phyloP scores from a whole-genome alignment of 116 monocot species.

The Phalaenopsis hybrid region DNA sequence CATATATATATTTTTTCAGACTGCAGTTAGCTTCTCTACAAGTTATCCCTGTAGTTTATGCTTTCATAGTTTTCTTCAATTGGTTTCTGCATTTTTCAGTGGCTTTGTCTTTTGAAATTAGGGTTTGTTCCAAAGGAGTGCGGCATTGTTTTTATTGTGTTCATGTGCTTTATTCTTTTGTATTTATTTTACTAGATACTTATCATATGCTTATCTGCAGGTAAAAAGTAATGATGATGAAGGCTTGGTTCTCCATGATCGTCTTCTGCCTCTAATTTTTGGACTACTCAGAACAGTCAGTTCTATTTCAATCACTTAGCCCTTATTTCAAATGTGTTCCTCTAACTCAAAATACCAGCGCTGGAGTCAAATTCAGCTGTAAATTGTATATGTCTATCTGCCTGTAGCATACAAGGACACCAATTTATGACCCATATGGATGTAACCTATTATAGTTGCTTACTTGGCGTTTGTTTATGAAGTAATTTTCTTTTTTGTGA shows the following conservation, averaged over 20 bases:
- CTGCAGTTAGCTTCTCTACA: background rate
- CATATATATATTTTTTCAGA: background rate
- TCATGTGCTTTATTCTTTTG: background rate
- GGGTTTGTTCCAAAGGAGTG: background rate
- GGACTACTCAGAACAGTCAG: constrained; percentile 87
- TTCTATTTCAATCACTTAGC: constrained; percentile 9
- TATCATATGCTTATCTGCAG: constrained; percentile 28
- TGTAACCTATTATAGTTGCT: background rate
- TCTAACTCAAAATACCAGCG: background rate
- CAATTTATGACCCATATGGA: background rate
- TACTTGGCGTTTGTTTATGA: background rate
- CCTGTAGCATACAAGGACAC: background rate
- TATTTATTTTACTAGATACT: background rate
- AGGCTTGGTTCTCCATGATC: constrained; percentile 54
- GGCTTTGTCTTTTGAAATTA: background rate
- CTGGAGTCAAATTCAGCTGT: background rate
- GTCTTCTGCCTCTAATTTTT: constrained; percentile 88
- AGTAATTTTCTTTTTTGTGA: background rate
- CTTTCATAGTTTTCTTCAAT: background rate
- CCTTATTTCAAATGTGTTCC: background rate
- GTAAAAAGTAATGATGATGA: constrained; percentile 66
- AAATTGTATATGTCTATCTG: constrained; percentile 4
- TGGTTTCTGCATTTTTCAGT: background rate
- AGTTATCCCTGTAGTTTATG: background rate
- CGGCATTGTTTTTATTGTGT: background rate